phyloP scores from a whole-genome alignment of 2,329 filamentous ascomycete genomes.

The Phoma sp. region DNA sequence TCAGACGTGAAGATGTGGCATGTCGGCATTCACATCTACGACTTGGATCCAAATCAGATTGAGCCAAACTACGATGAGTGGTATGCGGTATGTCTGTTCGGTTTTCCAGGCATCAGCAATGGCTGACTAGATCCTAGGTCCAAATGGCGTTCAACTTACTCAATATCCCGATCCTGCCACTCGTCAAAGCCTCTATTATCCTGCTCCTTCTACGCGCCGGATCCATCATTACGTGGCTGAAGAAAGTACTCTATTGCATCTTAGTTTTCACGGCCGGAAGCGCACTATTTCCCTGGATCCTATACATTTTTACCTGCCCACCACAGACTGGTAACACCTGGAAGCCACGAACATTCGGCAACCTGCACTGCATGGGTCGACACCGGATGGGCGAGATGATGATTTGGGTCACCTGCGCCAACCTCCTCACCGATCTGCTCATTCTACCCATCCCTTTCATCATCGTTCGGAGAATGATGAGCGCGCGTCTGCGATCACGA shows the following conservation, averaged over 20 bases:
- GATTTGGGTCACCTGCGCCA: constrained; percentile 52
- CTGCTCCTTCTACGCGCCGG: constrained; percentile 49
- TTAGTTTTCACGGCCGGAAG: constrained; percentile 47
- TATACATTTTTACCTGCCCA: constrained; percentile 52
- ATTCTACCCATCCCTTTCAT: constrained; percentile 53
- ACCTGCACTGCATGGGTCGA: constrained; percentile 48
- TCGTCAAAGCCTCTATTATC: constrained; percentile 53
- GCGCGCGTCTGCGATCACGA: constrained; percentile 47
- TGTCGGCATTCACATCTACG: constrained; percentile 47
- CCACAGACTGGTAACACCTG: constrained; percentile 50
- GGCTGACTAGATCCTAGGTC: constrained; percentile 34
- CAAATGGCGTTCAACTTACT: constrained; percentile 49
- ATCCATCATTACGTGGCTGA: constrained; percentile 49
- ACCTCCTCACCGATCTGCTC: constrained; percentile 50
- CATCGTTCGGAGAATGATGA: constrained; percentile 51
- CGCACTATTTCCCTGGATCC: constrained; percentile 46
- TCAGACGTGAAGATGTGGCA: constrained; percentile 50
- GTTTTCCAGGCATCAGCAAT: background rate
- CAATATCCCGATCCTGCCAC: constrained; percentile 50
- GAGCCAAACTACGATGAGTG: constrained; percentile 49
- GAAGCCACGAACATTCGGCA: constrained; percentile 48
- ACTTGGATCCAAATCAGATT: constrained; percentile 43
- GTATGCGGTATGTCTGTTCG: constrained; percentile 35
- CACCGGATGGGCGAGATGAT: constrained; percentile 48
- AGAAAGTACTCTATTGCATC: constrained; percentile 48